These are phyloP conservation scores for Magnaporthiopsis incrustans DNA, from an alignment of 2,329 filamentous ascomycete species.

Conservation along the genomic window DNA sequence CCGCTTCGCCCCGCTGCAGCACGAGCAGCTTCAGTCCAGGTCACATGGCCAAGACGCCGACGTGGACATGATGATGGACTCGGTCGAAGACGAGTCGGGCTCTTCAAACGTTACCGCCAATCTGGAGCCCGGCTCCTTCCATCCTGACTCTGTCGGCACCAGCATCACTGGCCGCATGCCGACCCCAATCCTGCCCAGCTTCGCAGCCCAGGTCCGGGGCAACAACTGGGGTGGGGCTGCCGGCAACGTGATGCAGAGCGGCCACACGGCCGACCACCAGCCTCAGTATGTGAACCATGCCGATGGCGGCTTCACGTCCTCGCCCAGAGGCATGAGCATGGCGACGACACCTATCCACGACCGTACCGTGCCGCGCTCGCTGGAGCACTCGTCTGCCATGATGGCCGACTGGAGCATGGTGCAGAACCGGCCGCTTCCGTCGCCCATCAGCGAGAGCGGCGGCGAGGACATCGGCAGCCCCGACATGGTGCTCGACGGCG, in stretches of 20 bases:
- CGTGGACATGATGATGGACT: constrained; percentile 43
- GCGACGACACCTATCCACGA: constrained; percentile 21
- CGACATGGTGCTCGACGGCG: constrained; percentile 32
- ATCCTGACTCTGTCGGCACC: constrained; percentile 22
- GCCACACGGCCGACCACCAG: constrained; percentile 10
- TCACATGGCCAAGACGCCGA: constrained; percentile 27
- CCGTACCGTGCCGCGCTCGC: constrained; percentile 39
- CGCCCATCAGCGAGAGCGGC: constrained; percentile 49
- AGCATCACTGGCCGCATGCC: constrained; percentile 41
- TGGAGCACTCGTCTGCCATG: constrained; percentile 25
- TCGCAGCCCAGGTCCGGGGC: constrained; percentile 47
- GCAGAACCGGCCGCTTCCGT: constrained; percentile 47
- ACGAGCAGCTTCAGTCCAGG: constrained; percentile 1
- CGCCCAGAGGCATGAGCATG: not conserved
- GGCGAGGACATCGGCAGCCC: constrained; percentile 36
- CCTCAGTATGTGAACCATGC: not conserved
- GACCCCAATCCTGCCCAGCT: constrained; percentile 51
- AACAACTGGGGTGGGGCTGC: constrained; percentile 36
- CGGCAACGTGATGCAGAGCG: constrained; percentile 23
- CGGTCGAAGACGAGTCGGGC: constrained; percentile 12
- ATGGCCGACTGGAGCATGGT: constrained; percentile 42
- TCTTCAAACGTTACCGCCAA: constrained; percentile 11
- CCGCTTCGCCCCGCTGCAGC: constrained; percentile 8
- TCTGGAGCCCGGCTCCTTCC: constrained; percentile 22
- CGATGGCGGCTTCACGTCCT: constrained; percentile 1